Base-by-base conservation (phyloP, 495 filamentous ascomycete species). In the Podospora comata region DNA sequence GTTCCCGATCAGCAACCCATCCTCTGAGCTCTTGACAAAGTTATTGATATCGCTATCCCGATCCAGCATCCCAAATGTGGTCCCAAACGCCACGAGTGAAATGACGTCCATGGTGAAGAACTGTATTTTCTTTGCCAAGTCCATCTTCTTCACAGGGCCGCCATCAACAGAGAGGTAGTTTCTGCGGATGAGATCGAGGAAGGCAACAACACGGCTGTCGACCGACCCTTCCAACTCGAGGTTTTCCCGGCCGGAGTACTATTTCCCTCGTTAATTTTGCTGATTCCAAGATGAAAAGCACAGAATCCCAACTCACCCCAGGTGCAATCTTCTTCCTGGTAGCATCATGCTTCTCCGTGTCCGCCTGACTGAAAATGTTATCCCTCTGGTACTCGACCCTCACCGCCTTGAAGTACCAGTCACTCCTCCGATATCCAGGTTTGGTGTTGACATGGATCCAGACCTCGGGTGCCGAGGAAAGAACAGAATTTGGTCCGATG, bases 91-190 rank as follows among this genome's bases (percentile, higher is more conserved):
- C 55, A 79, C 67, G 58, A 74, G 67, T 19, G 74, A 73, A 66
- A 84, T 82, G 44, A 82, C 70, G 65, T 83, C 80, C 7, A 82
- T 62, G 20, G 81, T 75, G 58, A 84, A 74, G 68, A 73, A 82
- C 57, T 77, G 77, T 2, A 74, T 72, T 57, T 73, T 80, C 9
- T 70, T 73, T 5, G 77, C 77, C 13, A 87, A 75, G 67, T 86
- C 83, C 55, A 87, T 63, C 13, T 48, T 48, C 0, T 80, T 78
- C n/a, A 67, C 65, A 60, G 71, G 74, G 4, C 73, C 63, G 9
- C 67, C 67, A 30, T 74, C 68, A 7, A 74, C 78, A 6, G 82
- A 83, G 20, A 82, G 18, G 68, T 84, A 85, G 60, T 83, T 83
- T 44, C 59, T 65, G 11, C 75, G 67, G 53, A 87, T 75, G 4